Evolutionary conservation across 768 basidiomycete species (phyloP).

Genomic region (Tephrocybe rancida): DNA sequence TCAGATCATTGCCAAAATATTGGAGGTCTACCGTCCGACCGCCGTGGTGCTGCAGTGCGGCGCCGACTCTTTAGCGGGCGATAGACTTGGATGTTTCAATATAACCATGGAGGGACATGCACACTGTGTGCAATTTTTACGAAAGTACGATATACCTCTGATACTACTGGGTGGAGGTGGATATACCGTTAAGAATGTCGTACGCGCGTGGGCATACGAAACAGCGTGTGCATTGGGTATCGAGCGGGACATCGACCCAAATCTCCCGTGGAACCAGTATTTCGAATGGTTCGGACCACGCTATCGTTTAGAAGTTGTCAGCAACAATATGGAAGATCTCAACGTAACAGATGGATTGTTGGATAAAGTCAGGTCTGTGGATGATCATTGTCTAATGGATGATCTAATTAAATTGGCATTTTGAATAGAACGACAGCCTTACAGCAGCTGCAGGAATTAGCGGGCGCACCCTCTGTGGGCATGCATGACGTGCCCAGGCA

Average conservation of each 20-base stretch:
- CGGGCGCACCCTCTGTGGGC: conserved; percentile 79
- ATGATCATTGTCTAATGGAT: not conserved
- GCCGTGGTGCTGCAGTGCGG: conserved; percentile 95
- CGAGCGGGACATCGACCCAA: conserved; percentile 74
- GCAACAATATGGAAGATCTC: conserved; percentile 94
- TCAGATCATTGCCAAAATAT: conserved; percentile 80
- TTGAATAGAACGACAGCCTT: conserved; percentile 35
- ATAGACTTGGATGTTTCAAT: conserved; percentile 97
- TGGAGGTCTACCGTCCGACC: conserved; percentile 87
- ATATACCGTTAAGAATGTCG: conserved; percentile 97
- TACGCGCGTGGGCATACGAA: conserved; percentile 94
- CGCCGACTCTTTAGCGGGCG: conserved; percentile 92
- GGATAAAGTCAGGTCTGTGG: conserved; percentile 71
- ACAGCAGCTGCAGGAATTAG: conserved; percentile 45
- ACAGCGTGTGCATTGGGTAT: conserved; percentile 94
- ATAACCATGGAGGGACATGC: conserved; percentile 95
- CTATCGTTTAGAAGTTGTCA: conserved; percentile 88
- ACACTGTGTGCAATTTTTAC: conserved; percentile 85
- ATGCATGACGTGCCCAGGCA: conserved; percentile 84
- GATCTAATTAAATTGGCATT: not conserved
- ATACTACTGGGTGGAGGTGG: conserved; percentile 95
- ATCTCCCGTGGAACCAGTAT: conserved; percentile 85
- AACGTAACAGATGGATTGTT: conserved; percentile 83
- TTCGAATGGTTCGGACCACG: conserved; percentile 98
- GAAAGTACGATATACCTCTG: conserved; percentile 80